phyloP scores from a whole-genome alignment of 805 yeast species.

The Grigorovia transvaalensis region DNA sequence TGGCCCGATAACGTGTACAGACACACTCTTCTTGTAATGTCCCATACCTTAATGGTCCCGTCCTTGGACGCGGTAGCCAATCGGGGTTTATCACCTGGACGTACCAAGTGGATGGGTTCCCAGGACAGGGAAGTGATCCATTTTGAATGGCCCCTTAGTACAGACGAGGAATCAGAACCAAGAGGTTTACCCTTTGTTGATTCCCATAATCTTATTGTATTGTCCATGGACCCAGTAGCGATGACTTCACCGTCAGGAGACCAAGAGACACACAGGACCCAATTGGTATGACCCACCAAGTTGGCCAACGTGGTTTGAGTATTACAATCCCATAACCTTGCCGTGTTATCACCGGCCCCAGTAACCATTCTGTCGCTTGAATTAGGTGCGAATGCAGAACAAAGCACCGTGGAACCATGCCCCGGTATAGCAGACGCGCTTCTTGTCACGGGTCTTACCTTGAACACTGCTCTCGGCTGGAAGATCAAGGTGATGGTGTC shows the following conservation, averaged over 20 bases:
- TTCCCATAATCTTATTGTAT: slow-evolving; percentile 82
- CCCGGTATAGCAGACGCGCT: slow-evolving; percentile 90
- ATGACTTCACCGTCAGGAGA: slow-evolving; percentile 84
- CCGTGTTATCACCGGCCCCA: slow-evolving; percentile 94
- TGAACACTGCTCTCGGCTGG: slow-evolving; percentile 91
- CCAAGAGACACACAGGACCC: slow-evolving; percentile 90
- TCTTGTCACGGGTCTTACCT: slow-evolving; percentile 83
- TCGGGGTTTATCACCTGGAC: slow-evolving; percentile 54
- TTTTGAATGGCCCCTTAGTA: slow-evolving; percentile 66
- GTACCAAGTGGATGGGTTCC: slow-evolving; percentile 85
- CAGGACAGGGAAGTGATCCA: slow-evolving; percentile 86
- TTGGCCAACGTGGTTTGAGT: slow-evolving; percentile 85
- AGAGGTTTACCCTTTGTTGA: slow-evolving; percentile 58
- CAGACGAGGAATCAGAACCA: slow-evolving; percentile 32
- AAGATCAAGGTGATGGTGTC: slow-evolving; percentile 84
- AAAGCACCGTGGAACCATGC: slow-evolving; percentile 86
- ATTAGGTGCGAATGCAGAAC: slow-evolving; percentile 89
- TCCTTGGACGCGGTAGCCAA: slow-evolving; percentile 87
- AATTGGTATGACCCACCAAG: slow-evolving; percentile 74
- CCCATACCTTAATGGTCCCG: slow-evolving; percentile 85
- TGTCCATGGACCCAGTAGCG: slow-evolving; percentile 96
- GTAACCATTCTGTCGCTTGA: slow-evolving; percentile 79
- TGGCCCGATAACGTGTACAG: slow-evolving; percentile 75
- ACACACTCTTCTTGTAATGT: slow-evolving; percentile 57
- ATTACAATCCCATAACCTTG: slow-evolving; percentile 93